These are phyloP conservation scores for Leavenworthia alabamica DNA, from an alignment of 345 rosid genomes.

Conservation along the genomic window DNA sequence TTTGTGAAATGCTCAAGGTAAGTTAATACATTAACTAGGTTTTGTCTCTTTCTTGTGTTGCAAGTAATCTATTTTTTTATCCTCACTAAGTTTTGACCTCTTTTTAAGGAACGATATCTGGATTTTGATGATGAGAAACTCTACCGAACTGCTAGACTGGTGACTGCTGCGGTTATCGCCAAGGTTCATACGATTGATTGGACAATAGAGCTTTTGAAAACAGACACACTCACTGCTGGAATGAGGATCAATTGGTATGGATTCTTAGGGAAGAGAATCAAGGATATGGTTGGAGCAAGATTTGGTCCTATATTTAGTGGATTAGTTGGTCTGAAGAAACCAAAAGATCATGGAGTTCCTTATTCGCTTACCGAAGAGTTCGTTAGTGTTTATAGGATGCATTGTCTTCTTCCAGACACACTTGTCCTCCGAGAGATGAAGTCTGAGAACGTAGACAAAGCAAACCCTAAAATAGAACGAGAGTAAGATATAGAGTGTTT, in stretches of 20 bases:
- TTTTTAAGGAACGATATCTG: constrained; percentile 40
- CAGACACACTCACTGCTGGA: constrained; percentile 58
- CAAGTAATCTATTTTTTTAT: constrained; percentile 11
- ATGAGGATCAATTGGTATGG: constrained; percentile 81
- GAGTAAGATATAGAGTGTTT: constrained; percentile 35
- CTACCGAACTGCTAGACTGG: constrained; percentile 54
- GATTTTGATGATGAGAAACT: constrained; percentile 63
- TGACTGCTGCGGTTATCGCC: constrained; percentile 75
- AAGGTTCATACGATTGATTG: constrained; percentile 84
- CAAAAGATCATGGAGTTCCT: constrained; percentile 75
- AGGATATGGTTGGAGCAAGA: constrained; percentile 52
- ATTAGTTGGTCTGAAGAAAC: constrained; percentile 60
- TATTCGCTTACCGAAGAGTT: constrained; percentile 72
- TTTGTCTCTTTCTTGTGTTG: not conserved
- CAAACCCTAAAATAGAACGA: constrained; percentile 39
- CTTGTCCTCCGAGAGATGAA: constrained; percentile 49
- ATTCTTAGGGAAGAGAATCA: constrained; percentile 59
- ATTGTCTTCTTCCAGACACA: constrained; percentile 55
- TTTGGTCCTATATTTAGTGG: constrained; percentile 56
- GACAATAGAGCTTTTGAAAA: constrained; percentile 69
- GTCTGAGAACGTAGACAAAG: constrained; percentile 27
- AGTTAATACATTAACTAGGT: not conserved
- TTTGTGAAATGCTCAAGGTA: constrained; percentile 65
- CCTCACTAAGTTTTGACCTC: not conserved
- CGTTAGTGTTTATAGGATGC: constrained; percentile 67